A percentile compares a stretch with the other conserved stretches of the same genome.
phyloP scores from a whole-genome alignment of 805 yeast genomes.

The Yamadazyma tumulicola region DNA sequence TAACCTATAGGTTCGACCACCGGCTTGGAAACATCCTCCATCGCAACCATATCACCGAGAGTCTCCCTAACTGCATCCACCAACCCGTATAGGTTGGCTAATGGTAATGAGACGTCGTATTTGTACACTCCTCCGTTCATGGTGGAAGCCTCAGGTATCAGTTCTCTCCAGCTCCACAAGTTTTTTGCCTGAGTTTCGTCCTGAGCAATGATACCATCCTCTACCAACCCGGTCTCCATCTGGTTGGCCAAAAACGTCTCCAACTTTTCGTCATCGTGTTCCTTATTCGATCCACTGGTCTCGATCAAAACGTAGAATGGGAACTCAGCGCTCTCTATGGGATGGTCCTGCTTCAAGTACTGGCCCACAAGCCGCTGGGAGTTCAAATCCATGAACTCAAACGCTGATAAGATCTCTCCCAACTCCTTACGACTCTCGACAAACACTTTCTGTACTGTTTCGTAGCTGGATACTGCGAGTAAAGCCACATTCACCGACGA shows the following conservation, averaged over 20 bases:
- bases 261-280: constrained; percentile 88
- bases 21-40: constrained; percentile 62
- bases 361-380: constrained; percentile 63
- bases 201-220: constrained; percentile 95
- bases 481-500: constrained; percentile 83
- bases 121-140: constrained; percentile 92
- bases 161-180: constrained; percentile 96
- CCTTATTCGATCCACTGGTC: constrained; percentile 92
- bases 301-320: constrained; percentile 92
- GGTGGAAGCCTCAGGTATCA: constrained; percentile 84
- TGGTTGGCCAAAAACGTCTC: constrained; percentile 78
- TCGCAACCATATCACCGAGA: constrained; percentile 59
- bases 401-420: constrained; percentile 84
- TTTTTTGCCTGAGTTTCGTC: constrained; percentile 82
- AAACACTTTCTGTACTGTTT: constrained; percentile 80
- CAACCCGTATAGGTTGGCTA: constrained; percentile 72
- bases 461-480: constrained; percentile 76
- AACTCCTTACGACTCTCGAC: constrained; percentile 73
- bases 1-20: constrained; percentile 90
- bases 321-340: constrained; percentile 70
- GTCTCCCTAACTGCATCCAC: constrained; percentile 73
- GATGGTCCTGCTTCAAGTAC: constrained; percentile 62
- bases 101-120: constrained; percentile 92
- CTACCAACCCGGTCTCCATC: constrained; percentile 79
- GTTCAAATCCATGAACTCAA: constrained; percentile 85